A percentile compares a stretch with the other conserved stretches of the same genome.
Evolutionary conservation across 257 asterid genomes (phyloP).

Genomic region (Solanum chilense): DNA sequence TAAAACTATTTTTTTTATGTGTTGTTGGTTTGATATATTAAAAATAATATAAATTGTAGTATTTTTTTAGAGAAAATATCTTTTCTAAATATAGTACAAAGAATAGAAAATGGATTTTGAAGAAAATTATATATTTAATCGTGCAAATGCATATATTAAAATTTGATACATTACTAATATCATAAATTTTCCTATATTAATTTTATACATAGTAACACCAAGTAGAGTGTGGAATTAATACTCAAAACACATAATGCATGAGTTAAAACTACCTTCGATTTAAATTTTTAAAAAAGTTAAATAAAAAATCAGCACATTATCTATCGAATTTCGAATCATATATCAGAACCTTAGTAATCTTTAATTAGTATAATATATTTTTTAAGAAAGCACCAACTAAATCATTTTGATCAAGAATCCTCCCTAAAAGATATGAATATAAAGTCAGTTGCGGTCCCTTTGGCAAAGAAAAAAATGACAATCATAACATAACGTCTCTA

Average conservation of each 20-base stretch:
- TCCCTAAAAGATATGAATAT: background rate
- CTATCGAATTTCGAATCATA: background rate
- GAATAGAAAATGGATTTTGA: background rate
- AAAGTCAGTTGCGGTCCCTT: background rate
- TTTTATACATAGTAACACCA: no score
- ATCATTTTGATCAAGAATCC: background rate
- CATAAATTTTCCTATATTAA: no score
- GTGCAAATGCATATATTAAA: background rate
- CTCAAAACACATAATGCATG: background rate
- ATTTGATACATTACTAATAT: no score
- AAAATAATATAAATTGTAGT: rapidly evolving
- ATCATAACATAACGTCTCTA: background rate
- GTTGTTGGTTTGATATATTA: rapidly evolving
- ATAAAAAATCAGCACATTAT: background rate
- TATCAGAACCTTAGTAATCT: background rate
- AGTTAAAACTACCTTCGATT: background rate
- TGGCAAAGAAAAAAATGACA: background rate
- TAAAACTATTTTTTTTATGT: no score
- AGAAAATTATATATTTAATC: no score
- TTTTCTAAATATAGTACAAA: no score
- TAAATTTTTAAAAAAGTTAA: background rate
- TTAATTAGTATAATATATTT: no score
- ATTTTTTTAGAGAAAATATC: no score
- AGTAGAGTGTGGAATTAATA: no score
- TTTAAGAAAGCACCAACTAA: background rate